Evolutionary conservation across 192 early-diverging fungal genomes (phyloP).

Genomic region (Rhizophlyctis rosea): DNA sequence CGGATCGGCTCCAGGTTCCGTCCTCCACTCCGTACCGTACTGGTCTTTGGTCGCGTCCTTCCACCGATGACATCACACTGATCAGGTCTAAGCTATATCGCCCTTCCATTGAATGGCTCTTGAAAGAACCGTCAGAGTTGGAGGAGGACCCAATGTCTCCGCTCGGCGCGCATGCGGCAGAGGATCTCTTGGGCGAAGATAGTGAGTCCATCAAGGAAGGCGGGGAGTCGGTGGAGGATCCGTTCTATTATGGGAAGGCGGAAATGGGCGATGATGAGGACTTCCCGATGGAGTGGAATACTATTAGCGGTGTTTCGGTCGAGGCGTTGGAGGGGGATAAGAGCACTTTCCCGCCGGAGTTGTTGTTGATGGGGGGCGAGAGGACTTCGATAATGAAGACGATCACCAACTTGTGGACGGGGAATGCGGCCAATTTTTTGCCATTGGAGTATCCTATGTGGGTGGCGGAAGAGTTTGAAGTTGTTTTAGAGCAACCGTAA

Average conservation of each 20-base stretch:
- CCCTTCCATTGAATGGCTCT: not conserved
- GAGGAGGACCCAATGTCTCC: not conserved
- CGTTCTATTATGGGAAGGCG: too few species aligned
- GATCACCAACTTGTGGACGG: conserved; percentile 69
- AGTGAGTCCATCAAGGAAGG: not conserved
- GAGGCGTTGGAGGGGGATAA: conserved; percentile 38
- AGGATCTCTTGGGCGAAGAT: not conserved
- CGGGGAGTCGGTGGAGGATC: not conserved
- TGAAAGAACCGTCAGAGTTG: not conserved
- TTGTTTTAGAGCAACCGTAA: too few species aligned
- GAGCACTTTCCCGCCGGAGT: conserved; percentile 25
- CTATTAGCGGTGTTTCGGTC: conserved; percentile 32
- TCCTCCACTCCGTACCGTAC: not conserved
- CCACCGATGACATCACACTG: not conserved
- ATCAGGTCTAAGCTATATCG: not conserved
- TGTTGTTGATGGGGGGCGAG: conserved; percentile 35
- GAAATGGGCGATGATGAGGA: conserved; percentile 57
- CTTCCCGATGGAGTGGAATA: conserved; percentile 45
- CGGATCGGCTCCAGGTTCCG: not conserved
- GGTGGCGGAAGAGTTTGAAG: conserved; percentile 21
- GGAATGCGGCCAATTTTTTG: conserved; percentile 58
- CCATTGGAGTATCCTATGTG: conserved; percentile 76
- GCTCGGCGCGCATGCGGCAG: not conserved
- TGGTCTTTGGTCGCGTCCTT: not conserved
- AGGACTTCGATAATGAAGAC: conserved; percentile 72